These are phyloP conservation scores for Thermochaetoides dissita DNA, from an alignment of 2,329 filamentous ascomycete species.

Conservation along the genomic window DNA sequence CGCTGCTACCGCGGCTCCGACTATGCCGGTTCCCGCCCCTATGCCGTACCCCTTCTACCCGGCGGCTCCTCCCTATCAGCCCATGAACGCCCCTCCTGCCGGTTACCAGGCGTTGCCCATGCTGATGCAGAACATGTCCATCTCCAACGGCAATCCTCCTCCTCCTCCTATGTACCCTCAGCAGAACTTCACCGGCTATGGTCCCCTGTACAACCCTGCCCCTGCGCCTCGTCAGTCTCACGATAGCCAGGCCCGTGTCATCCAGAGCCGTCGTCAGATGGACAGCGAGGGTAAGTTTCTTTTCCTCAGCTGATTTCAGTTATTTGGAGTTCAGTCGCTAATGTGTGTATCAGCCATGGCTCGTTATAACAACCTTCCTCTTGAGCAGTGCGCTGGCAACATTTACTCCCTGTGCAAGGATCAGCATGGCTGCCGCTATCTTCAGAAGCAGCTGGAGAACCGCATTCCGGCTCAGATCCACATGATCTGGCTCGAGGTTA, in stretches of 20 bases:
- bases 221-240: slow-evolving; percentile 36
- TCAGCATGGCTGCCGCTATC: slow-evolving; percentile 89
- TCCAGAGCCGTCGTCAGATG: slow-evolving; percentile 60
- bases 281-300: slow-evolving; percentile 50
- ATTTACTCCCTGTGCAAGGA: slow-evolving; percentile 92
- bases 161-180: slow-evolving; percentile 34
- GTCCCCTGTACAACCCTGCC: slow-evolving; percentile 27
- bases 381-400: slow-evolving; percentile 68
- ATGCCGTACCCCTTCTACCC: slow-evolving; percentile 15
- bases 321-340: no score
- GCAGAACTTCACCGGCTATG: slow-evolving; percentile 46
- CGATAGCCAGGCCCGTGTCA: slow-evolving; percentile 63
- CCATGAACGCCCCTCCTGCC: slow-evolving; percentile 18
- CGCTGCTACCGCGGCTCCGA: slow-evolving; percentile 17
- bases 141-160: slow-evolving; percentile 27
- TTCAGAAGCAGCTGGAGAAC: slow-evolving; percentile 95
- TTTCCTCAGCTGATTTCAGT: neutral
- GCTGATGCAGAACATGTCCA: slow-evolving; percentile 52
- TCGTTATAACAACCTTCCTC: slow-evolving; percentile 68
- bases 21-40: slow-evolving; percentile 15
- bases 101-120: slow-evolving; percentile 39
- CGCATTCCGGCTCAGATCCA: slow-evolving; percentile 70
- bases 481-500: slow-evolving; percentile 89
- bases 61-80: slow-evolving; percentile 20
- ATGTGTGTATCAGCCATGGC: slow-evolving; percentile 41